Evolutionary conservation across 2,329 filamentous ascomycete species (phyloP), one percentile per base, ranked within the genome.

Genomic region (Huntiella abstrusa): DNA sequence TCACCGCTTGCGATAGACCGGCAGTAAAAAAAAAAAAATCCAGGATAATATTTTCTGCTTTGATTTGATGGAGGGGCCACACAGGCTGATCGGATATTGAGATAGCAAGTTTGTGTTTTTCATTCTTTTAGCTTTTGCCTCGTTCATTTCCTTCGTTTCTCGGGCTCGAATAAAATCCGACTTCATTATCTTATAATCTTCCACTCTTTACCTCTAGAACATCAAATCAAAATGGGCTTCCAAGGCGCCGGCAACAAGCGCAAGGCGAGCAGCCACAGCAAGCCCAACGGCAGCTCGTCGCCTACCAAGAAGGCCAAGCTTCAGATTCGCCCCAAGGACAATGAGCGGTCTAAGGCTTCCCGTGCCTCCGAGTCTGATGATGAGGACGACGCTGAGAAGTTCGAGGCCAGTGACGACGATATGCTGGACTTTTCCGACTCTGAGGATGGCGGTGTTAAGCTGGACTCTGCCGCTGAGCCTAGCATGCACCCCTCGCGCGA

Each of bases 161-260:
- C 22, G 22, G 6, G 22, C 22, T 10, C 8, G 3, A 3, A 28
- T 28, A 7, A 28, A 28, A 28, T 10, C 22, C 7, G 22, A 28
- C 22, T 28, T 28, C 8, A 28, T 7, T 28, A 28, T 28, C 8
- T 28, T 10, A 28, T 8, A 28, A 28, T 28, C 22, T 10, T 28
- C 22, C 22, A 28, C 8, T 28, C 7, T 10, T 28, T 28, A 28
- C 22, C 22, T 28, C 22, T 28, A 28, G 22, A 28, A 28, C 6
- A 28, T 10, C 22, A 28, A 28, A 28, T 40, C 45, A 28, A 28
- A 38, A 52, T 43, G 50, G 52, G 46, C 40, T 48, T 48, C 37
- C 73, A 69, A 56, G 56, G 58, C 49, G 59, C 60, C 33, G 69
- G 69, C 43, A 66, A 61, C 50, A 80, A 80, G 62, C 65, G 75